A percentile compares a stretch with the other conserved stretches of the same genome.
These are phyloP conservation scores for Trichocladium uniseriatum DNA, from an alignment of 495 filamentous ascomycete genomes.

Conservation along the genomic window DNA sequence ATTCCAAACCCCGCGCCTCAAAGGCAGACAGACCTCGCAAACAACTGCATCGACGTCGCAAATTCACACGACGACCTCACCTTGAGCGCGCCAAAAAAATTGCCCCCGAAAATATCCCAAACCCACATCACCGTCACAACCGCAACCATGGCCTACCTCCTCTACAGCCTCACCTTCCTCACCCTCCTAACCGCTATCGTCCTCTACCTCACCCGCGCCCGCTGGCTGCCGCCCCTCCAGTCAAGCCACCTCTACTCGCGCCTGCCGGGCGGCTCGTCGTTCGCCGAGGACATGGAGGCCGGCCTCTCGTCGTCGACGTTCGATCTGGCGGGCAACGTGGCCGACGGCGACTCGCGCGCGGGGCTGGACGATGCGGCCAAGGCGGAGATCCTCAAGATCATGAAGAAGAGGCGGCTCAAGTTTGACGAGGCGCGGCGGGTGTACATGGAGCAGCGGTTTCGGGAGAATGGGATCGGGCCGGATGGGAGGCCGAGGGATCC, in stretches of 20 bases:
- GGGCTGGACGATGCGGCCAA: conserved; percentile 76
- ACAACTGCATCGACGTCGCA: background rate
- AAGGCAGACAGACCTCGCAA: background rate
- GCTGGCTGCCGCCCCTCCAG: conserved; percentile 60
- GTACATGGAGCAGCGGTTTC: conserved; percentile 75
- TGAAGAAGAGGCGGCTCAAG: conserved; percentile 62
- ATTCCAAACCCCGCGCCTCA: background rate
- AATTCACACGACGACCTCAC: background rate
- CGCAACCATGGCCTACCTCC: conserved; percentile 53
- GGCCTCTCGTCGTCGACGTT: conserved; percentile 76
- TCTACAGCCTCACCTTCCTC: conserved; percentile 63
- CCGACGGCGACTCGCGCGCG: conserved; percentile 60
- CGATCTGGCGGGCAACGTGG: conserved; percentile 69
- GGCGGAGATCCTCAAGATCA: conserved; percentile 71
- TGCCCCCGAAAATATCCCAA: no score
- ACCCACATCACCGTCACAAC: background rate
- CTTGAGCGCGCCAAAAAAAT: no score
- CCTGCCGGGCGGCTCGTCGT: conserved; percentile 52
- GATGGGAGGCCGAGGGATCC: conserved; percentile 87
- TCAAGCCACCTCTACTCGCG: conserved; percentile 59
- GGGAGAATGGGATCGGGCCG: conserved; percentile 73
- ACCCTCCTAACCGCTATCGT: conserved; percentile 50
- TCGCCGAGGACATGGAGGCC: conserved; percentile 72
- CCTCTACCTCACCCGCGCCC: conserved; percentile 68
- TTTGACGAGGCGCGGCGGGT: conserved; percentile 89